Percentiles rank a stretch among this genome's conserved stretches.
Evolutionary conservation across 805 yeast species (phyloP).

Genomic region (Starmera quercuum): DNA sequence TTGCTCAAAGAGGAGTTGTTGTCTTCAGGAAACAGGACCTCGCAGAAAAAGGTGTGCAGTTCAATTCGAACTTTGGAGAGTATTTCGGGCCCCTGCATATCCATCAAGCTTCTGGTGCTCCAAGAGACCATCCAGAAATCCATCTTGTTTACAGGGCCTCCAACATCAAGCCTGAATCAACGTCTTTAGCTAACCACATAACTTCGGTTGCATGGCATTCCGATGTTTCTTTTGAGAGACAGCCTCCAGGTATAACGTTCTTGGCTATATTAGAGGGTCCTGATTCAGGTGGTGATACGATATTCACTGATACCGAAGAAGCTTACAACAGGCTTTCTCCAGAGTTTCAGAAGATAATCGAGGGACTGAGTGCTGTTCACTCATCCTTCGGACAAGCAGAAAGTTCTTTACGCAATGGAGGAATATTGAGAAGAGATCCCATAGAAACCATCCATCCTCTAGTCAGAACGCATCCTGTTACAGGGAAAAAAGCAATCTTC

Average conservation of each 20-base stretch:
- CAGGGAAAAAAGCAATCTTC: conserved; percentile 1
- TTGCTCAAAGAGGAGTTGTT: conserved; percentile 64
- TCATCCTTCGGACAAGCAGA: conserved; percentile 44
- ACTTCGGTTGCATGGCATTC: conserved; percentile 44
- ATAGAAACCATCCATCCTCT: conserved; percentile 26
- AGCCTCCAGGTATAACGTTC: conserved; percentile 38
- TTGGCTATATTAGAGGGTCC: conserved; percentile 1
- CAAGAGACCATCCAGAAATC: conserved; percentile 47
- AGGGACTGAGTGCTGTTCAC: conserved; percentile 1
- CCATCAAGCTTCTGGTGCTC: conserved; percentile 72
- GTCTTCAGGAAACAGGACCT: conserved; percentile 63
- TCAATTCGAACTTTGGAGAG: conserved; percentile 42
- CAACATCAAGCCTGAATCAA: conserved; percentile 17
- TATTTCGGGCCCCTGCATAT: conserved; percentile 68
- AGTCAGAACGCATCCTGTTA: conserved; percentile 1
- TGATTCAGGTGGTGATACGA: conserved; percentile 3
- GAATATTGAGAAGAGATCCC: conserved; percentile 30
- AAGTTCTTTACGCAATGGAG: conserved; percentile 30
- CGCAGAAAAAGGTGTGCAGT: conserved; percentile 41
- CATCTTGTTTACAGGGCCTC: conserved; percentile 46
- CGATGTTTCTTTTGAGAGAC: conserved; percentile 61
- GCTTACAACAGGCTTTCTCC: conserved; percentile 3
- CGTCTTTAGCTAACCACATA: conserved; percentile 47
- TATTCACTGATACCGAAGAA: conserved; percentile 1
- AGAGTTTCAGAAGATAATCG: neutral